These are phyloP conservation scores for Xylaria scruposa DNA, from an alignment of 495 filamentous ascomycete genomes.

Conservation along the genomic window DNA sequence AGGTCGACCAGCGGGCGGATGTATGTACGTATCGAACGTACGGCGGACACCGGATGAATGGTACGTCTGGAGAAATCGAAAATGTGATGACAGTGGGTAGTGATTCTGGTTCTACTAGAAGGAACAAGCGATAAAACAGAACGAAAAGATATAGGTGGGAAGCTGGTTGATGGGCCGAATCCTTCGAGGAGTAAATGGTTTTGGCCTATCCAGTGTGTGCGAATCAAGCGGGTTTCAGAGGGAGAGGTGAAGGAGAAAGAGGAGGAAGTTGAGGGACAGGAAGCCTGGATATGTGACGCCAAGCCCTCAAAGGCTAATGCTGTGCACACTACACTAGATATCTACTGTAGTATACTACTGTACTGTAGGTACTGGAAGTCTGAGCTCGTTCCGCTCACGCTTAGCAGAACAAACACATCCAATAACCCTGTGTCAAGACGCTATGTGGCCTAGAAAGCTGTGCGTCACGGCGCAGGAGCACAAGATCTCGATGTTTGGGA, in stretches of 20 bases:
- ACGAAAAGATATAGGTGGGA: neutral
- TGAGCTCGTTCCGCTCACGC: slow-evolving; percentile 14
- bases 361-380: neutral
- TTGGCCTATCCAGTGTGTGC: neutral
- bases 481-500: slow-evolving; percentile 23
- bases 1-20: slow-evolving; percentile 3
- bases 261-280: slow-evolving; percentile 24
- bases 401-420: slow-evolving; percentile 3
- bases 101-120: slow-evolving; percentile 7
- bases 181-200: neutral
- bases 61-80: neutral
- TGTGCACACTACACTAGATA: slow-evolving; percentile 16
- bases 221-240: slow-evolving; percentile 8
- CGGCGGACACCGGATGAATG: slow-evolving; percentile 22
- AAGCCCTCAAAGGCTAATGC: slow-evolving; percentile 32
- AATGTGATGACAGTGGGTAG: slow-evolving; percentile 4
- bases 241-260: slow-evolving; percentile 7
- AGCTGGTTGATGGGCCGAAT: neutral
- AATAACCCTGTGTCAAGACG: neutral
- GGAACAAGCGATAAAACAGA: neutral
- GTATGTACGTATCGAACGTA: neutral
- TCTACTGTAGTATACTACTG: neutral
- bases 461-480: slow-evolving; percentile 13
- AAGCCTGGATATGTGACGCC: slow-evolving; percentile 42
- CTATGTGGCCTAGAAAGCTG: neutral